A percentile compares a stretch with the other conserved stretches of the same genome.
These are phyloP conservation scores for Solanum boliviense DNA, from an alignment of 257 asterid species.

Conservation along the genomic window DNA sequence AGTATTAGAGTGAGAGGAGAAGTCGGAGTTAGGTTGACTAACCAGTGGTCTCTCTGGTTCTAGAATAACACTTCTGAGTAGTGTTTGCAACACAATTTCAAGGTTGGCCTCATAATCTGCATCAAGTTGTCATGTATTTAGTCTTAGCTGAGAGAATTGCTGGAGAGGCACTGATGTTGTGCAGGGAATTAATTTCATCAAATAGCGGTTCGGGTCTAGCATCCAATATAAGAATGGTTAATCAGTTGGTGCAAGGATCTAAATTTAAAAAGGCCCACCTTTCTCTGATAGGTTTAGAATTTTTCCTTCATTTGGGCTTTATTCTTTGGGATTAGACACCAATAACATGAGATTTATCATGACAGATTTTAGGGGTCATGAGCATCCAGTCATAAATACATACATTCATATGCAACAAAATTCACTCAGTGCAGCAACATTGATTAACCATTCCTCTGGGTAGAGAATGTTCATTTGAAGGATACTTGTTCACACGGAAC, in stretches of 20 bases:
- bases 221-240: background rate
- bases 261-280: background rate
- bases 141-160: background rate
- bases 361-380: background rate
- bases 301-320: background rate
- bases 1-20: background rate
- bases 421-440: background rate
- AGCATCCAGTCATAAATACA: background rate
- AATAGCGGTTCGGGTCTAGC: background rate
- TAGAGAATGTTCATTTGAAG: slow-evolving; percentile 15
- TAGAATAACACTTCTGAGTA: background rate
- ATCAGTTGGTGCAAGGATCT: background rate
- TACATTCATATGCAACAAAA: background rate
- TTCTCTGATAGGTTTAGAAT: background rate
- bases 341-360: background rate
- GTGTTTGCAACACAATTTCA: background rate
- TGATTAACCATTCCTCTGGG: background rate
- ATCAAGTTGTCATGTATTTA: background rate
- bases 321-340: background rate
- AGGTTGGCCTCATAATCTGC: background rate
- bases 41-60: background rate
- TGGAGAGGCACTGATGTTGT: background rate
- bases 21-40: background rate
- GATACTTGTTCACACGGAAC: slow-evolving; percentile 99
- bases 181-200: background rate